Evolutionary conservation across 805 yeast genomes (phyloP), one percentile per base, ranked within the genome.

Genomic region (Lipomyces kockii): DNA sequence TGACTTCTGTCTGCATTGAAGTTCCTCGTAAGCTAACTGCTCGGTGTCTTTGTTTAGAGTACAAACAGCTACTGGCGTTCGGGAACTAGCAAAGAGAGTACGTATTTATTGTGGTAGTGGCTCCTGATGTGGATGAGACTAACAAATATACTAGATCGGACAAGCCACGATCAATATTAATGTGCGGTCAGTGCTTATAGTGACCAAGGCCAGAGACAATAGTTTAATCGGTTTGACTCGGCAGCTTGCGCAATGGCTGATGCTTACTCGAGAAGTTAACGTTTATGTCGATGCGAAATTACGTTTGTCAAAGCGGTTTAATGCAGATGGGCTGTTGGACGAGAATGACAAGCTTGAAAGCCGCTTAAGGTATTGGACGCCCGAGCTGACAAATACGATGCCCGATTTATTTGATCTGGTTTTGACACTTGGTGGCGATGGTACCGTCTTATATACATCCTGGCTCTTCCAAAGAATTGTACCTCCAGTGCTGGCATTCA

Each of bases 371-470:
- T 90, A 84, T 77, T 93, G 98, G 97, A 84, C 84, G 61, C 84
- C 86, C 60, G 83, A 83, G 22, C 80, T 88, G 63, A 84, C 91
- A 12, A 55, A 74, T 77, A 63, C 60, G 27, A 62, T 70, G 66
- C 68, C 73, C 17, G 67, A 72, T 27, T 54, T 65, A 58, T 85
- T 87, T 71, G 98, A 94, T 77, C 80, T 93, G 67, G 88, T 92
- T 1, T 86, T 94, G 56, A 91, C 98, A 0, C 81, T 95, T 8
- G 99, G 99, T 29, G 99, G 99, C 20, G 99, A 95, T 76, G 98
- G 99, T 8, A 95, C 99, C 0, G 97, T 94, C 59, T 80, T 94
- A 9, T 89, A 89, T 74, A 94, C 94, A 0, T 92, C 97, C 1
- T 89, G 70, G 73, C 65, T 92, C 53, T 95, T 95, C 78, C 96